These are phyloP conservation scores for Zelonia costaricensis DNA, from an alignment of 208 protist genomes.

Conservation along the genomic window DNA sequence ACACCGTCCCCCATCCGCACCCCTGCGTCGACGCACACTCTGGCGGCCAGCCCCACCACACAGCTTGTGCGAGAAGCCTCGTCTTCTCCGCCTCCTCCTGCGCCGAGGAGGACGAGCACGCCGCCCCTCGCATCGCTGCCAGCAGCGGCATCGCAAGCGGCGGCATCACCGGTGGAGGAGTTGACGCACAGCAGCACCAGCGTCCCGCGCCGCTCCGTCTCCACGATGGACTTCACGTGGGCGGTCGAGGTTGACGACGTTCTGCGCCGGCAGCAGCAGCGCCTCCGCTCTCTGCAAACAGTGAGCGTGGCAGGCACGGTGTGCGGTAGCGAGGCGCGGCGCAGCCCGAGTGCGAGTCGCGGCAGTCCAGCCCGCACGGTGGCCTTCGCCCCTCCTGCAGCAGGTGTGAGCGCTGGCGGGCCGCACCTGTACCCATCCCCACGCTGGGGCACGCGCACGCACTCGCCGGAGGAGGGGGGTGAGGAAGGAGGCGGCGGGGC, in stretches of 20 bases:
- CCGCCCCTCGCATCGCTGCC: not conserved
- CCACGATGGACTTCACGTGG: conserved; percentile 51
- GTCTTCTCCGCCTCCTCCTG: too few species aligned
- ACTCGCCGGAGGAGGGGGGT: too few species aligned
- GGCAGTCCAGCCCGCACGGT: conserved; percentile 9
- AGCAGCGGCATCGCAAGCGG: not conserved
- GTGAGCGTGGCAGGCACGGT: not conserved
- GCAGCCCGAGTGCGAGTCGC: conserved; percentile 10
- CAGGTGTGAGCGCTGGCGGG: not conserved
- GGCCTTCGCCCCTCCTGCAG: too few species aligned
- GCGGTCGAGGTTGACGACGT: conserved; percentile 34
- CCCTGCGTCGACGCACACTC: too few species aligned
- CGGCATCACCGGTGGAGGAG: not conserved
- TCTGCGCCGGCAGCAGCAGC: conserved; percentile 47
- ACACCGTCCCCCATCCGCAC: not conserved
- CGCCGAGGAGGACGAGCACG: too few species aligned
- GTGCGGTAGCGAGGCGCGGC: not conserved
- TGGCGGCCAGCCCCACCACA: not conserved
- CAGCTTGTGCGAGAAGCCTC: too few species aligned
- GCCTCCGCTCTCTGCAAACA: conserved; percentile 17
- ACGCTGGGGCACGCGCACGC: not conserved
- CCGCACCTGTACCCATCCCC: not conserved
- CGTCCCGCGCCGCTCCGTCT: conserved; percentile 20
- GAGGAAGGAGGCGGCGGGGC: too few species aligned
- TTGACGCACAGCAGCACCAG: not conserved